A percentile compares a stretch with the other conserved stretches of the same genome.
phyloP scores from a whole-genome alignment of 306 rosid genomes.

The Ormosia emarginata region DNA sequence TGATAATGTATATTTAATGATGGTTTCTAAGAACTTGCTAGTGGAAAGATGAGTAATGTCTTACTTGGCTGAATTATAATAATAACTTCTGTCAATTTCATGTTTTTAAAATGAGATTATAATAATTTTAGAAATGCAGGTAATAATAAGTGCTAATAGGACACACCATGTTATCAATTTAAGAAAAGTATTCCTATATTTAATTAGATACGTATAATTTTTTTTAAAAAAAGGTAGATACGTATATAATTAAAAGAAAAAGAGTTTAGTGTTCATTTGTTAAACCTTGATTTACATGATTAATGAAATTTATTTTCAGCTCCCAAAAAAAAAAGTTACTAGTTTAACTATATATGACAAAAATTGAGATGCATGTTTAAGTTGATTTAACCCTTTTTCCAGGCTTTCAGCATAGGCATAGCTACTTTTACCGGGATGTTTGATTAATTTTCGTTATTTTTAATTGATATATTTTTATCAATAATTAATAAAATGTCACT shows the following conservation, averaged over 20 bases:
- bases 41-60: slow-evolving; percentile 26
- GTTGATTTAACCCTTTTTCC: too few relatives aligned
- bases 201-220: background rate
- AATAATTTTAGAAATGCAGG: background rate
- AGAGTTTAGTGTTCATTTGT: too few relatives aligned
- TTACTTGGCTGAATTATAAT: background rate
- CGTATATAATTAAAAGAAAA: background rate
- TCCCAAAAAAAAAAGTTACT: too few relatives aligned
- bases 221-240: background rate
- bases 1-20: background rate
- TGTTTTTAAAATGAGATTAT: background rate
- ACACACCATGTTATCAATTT: background rate
- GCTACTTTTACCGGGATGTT: too few relatives aligned
- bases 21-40: background rate
- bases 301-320: too few relatives aligned
- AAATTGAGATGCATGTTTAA: too few relatives aligned
- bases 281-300: too few relatives aligned
- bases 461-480: too few relatives aligned
- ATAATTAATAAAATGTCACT: too few relatives aligned
- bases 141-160: background rate
- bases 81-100: background rate
- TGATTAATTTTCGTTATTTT: too few relatives aligned
- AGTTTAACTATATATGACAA: too few relatives aligned
- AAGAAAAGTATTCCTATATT: background rate
- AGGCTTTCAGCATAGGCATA: too few relatives aligned